Conservation (phyloP, 2,329 filamentous ascomycete genomes). For the Xylariomycetidae sp. region DNA sequence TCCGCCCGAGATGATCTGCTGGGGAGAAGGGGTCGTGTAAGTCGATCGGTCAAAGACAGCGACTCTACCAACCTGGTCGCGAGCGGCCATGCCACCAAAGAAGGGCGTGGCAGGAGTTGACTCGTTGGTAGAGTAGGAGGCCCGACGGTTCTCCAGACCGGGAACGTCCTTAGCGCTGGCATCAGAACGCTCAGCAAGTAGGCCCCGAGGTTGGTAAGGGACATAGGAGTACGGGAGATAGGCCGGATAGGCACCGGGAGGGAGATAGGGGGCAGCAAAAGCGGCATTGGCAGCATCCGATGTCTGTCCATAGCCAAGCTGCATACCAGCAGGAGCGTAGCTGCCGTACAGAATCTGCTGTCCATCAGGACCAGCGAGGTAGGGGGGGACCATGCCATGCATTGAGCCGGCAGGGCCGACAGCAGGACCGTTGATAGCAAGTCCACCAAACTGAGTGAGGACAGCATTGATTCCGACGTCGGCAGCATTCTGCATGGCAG, state of each 20-base stretch:
- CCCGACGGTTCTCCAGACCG: slow-evolving; percentile 58
- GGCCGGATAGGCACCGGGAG: slow-evolving; percentile 31
- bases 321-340: slow-evolving; percentile 16
- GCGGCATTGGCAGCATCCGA: slow-evolving; percentile 14
- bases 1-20: slow-evolving; percentile 44
- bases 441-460: slow-evolving; percentile 25
- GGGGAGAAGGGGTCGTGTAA: slow-evolving; percentile 62
- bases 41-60: slow-evolving; percentile 56
- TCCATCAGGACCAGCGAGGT: slow-evolving; percentile 26
- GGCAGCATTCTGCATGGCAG: slow-evolving; percentile 12
- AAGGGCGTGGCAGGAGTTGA: slow-evolving; percentile 61
- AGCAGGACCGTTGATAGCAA: slow-evolving; percentile 27
- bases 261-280: slow-evolving; percentile 29
- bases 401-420: slow-evolving; percentile 18
- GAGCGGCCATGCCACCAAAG: slow-evolving; percentile 52
- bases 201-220: slow-evolving; percentile 40
- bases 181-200: slow-evolving; percentile 40
- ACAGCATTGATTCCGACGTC: slow-evolving; percentile 23
- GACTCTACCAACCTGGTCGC: slow-evolving; percentile 54
- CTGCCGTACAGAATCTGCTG: slow-evolving; percentile 22
- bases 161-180: slow-evolving; percentile 49
- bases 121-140: slow-evolving; percentile 63
- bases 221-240: slow-evolving; percentile 33
- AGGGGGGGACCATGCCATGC: slow-evolving; percentile 24
- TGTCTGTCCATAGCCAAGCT: slow-evolving; percentile 19